Evolutionary conservation across 768 basidiomycete species (phyloP).

Genomic region (Piloderma croceum): DNA sequence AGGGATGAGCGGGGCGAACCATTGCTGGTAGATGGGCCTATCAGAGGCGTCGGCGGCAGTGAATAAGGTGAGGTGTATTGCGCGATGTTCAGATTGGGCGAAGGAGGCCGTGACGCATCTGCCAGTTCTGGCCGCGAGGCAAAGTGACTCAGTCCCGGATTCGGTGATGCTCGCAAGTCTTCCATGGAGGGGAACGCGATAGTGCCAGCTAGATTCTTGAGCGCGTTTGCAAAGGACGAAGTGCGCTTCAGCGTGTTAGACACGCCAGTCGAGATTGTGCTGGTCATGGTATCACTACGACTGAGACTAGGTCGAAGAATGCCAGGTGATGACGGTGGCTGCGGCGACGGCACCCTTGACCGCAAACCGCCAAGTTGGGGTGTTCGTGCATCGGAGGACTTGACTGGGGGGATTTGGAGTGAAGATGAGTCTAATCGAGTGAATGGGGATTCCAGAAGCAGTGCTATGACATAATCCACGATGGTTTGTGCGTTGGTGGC

Average conservation of each 20-base stretch:
- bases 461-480: slow-evolving; percentile 87
- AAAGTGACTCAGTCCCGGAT: slow-evolving; percentile 20
- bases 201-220: slow-evolving; percentile 63
- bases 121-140: slow-evolving; percentile 20
- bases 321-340: slow-evolving; percentile 45
- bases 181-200: slow-evolving; percentile 66
- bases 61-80: slow-evolving; percentile 76
- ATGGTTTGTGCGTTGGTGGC: slow-evolving; percentile 86
- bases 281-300: slow-evolving; percentile 60
- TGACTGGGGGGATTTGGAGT: slow-evolving; percentile 45
- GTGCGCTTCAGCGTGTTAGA: slow-evolving; percentile 69
- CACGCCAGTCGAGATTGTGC: slow-evolving; percentile 55
- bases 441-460: slow-evolving; percentile 87
- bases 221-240: slow-evolving; percentile 73
- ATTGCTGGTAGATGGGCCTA: slow-evolving; percentile 5
- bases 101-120: slow-evolving; percentile 63
- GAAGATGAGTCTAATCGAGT: slow-evolving; percentile 65
- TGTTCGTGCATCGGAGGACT: slow-evolving; percentile 33
- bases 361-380: slow-evolving; percentile 29
- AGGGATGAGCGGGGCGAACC: background rate
- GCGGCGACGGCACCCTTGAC: slow-evolving; percentile 40
- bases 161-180: slow-evolving; percentile 40
- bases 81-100: slow-evolving; percentile 72
- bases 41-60: slow-evolving; percentile 39
- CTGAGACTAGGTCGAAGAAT: slow-evolving; percentile 42